These are phyloP conservation scores for Cicer bijugum DNA, from an alignment of 306 rosid genomes.

Conservation along the genomic window DNA sequence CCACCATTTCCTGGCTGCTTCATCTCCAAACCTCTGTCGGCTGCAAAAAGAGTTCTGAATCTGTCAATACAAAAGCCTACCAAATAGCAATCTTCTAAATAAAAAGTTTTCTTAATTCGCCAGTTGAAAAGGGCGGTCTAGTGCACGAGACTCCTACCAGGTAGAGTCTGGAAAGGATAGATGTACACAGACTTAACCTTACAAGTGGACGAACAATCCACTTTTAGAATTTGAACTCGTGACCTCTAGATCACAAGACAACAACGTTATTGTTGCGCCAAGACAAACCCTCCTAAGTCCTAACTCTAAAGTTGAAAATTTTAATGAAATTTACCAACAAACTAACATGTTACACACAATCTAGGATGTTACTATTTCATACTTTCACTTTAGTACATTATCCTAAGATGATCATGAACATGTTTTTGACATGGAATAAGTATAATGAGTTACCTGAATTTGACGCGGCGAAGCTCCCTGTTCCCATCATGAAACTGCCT, in stretches of 20 bases:
- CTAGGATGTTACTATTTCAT: not conserved
- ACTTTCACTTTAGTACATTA: not conserved
- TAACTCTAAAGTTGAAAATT: too few species aligned
- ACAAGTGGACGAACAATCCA: not conserved
- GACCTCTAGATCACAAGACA: too few species aligned
- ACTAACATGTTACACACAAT: not conserved
- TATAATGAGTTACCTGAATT: constrained; percentile 68
- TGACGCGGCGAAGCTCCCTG: constrained; percentile 83
- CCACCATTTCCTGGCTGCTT: constrained; percentile 87
- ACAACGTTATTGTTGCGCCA: too few species aligned
- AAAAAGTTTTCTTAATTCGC: not conserved
- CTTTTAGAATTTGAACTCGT: too few species aligned
- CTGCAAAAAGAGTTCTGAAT: constrained; percentile 51
- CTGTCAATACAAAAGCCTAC: constrained; percentile 33
- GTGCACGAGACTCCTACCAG: not conserved
- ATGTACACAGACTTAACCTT: not conserved
- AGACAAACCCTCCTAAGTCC: too few species aligned
- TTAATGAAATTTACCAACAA: not conserved
- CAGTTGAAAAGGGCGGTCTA: not conserved
- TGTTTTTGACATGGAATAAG: constrained; percentile 1
- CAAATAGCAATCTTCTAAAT: not conserved
- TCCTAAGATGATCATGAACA: not conserved
- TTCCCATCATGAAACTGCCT: constrained; percentile 78
- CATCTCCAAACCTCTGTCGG: constrained; percentile 82
- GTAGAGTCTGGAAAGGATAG: too few species aligned